Evolutionary conservation across 495 filamentous ascomycete species (phyloP), one percentile per base, ranked within the genome.

Genomic region (Daldinia bambusicola): DNA sequence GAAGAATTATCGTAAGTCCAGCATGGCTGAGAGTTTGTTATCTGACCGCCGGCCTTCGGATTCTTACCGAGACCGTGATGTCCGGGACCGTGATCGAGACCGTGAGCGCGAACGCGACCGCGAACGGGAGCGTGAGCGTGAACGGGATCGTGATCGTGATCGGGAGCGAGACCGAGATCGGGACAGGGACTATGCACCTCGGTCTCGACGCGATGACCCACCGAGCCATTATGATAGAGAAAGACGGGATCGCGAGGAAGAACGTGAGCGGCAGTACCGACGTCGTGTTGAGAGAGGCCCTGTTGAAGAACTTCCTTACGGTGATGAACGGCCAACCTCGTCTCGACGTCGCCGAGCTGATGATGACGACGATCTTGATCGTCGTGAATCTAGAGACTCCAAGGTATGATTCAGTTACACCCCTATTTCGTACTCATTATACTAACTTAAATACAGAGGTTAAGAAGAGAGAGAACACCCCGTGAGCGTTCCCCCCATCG

Each of bases 301-400:
- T 60, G 86, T 91, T 62, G 91, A 93, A 67, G 92, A 95, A 75
- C 83, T 97, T 37, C 93, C 95, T 69, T 97, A 97, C 77, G 93
- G 94, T 13, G 94, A 93, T 76, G 91, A 93, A 67, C 80, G 84
- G 56, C 85, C 87, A 55, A 79, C 88, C 77, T 84, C 85, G 40
- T 83, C 89, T 43, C 86, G 85, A 72, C 83, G 85, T 63, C 86
- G 91, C 68, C 86, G 91, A 55, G 84, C 85, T n/a, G 91, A 94
- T 38, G 94, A 91, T 61, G 94, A 94, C 72, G 87, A 87, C 45
- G 91, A 91, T 56, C 88, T 90, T 65, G 87, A 88, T 45, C 85
- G 86, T 32, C 88, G 91, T 71, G 88, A 89, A 53, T 88, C 85
- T 53, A 82, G 87, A 66, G 84, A 88, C 74, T 79, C 78, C 64